phyloP scores from a whole-genome alignment of 495 filamentous ascomycete species.

The Podospora appendiculata region DNA sequence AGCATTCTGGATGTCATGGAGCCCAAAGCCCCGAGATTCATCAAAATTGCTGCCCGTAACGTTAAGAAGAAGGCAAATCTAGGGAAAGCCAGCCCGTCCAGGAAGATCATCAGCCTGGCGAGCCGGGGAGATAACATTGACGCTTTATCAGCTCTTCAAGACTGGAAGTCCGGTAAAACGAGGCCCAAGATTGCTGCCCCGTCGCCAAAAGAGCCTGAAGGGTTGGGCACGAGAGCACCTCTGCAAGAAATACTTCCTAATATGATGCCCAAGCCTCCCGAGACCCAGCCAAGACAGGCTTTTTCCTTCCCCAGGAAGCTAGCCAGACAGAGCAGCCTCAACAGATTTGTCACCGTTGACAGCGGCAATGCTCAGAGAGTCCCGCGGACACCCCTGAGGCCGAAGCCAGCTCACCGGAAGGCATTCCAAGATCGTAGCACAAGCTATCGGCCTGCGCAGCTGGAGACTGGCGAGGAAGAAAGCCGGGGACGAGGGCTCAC shows the following conservation, averaged over 20 bases:
- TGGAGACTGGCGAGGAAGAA: conserved; percentile 34
- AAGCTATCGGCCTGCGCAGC: conserved; percentile 33
- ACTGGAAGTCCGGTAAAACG: conserved; percentile 72
- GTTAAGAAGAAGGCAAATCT: conserved; percentile 52
- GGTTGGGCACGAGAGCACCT: conserved; percentile 10
- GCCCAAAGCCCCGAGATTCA: conserved; percentile 57
- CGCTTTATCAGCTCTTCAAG: conserved; percentile 53
- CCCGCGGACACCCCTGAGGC: no score
- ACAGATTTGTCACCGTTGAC: conserved; percentile 21
- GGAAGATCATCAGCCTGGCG: conserved; percentile 65
- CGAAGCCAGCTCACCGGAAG: not conserved
- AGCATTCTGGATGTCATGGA: conserved; percentile 67
- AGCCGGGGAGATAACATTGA: conserved; percentile 70
- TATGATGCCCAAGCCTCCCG: conserved; percentile 6
- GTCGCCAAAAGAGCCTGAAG: conserved; percentile 11
- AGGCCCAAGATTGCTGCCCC: conserved; percentile 31
- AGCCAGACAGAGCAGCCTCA: conserved; percentile 26
- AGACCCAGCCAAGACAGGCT: not conserved
- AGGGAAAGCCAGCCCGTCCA: conserved; percentile 67
- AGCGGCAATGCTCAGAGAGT: not conserved
- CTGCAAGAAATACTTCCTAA: conserved; percentile 27
- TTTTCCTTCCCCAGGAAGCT: conserved; percentile 16
- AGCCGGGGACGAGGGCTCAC: conserved; percentile 23
- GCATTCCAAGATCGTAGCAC: not conserved
- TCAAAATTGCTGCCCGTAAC: conserved; percentile 68